Evolutionary conservation across 352 stramenopile genomes (phyloP), one percentile per base, ranked within the genome.

Genomic region (Vaucheria bursata): DNA sequence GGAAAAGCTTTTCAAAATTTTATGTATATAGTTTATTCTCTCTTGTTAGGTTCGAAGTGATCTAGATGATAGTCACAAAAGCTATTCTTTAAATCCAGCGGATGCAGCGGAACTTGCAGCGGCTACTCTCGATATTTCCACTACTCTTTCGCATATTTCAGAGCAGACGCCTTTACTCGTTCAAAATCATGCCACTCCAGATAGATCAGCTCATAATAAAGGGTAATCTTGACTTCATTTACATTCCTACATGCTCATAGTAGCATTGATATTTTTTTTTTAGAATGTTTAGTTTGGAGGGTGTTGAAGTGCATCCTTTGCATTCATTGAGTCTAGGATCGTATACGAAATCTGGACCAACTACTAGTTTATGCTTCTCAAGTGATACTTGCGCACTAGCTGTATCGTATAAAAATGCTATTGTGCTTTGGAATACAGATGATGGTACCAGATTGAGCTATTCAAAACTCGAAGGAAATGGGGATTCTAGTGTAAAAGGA

Each of bases 371-470:
- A 45, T 75, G 64, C 32, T 81, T 81, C 45, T 81, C 76, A 25
- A 33, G 37, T n/a, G 76, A 81, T 74, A 70, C 68, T 31, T n/a
- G 40, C 12, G 76, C 69, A 29, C 59, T 81, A 33, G 76, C 76
- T 2, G 67, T 81, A 0, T 67, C 68, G 12, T 70, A 81, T 53
- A 72, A 75, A 29, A 50, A 70, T 32, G 76, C 76, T 6, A 45
- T 81, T 0, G 71, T 70, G 34, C 50, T 81, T 18, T 81, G 76
- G 76, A 81, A 70, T 70, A 75, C 76, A 33, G 76, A 77, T 4
- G 76, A 81, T 49, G 76, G 76, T 12, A 81, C 76, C 12, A 67
- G 67, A 35, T 70, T 81, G 6, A 73, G 74, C 25, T 81, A 70
- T 72, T 75, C 76, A 34, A 70, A 40, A 12, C 39, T 49, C 12